Conservation (phyloP, 1,284 basidiomycete species). For the Ceratobasidium sp. region DNA sequence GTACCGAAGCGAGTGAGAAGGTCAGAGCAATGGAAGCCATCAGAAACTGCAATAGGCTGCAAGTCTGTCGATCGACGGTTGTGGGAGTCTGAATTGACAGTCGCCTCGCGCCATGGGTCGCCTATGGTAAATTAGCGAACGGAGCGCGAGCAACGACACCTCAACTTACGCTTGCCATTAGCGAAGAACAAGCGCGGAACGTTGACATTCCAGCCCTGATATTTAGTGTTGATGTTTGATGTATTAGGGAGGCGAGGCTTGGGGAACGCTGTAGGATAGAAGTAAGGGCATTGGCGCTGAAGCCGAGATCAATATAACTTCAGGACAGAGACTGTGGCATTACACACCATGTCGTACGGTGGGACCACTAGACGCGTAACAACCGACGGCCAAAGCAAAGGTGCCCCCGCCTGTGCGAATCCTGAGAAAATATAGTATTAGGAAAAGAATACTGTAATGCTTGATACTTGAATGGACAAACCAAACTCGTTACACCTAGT, state of each 20-base stretch:
- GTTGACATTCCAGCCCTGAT: slow-evolving; percentile 46
- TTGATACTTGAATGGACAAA: slow-evolving; percentile 17
- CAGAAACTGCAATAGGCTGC: slow-evolving; percentile 48
- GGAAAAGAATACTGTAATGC: background rate
- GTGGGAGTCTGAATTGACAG: slow-evolving; percentile 46
- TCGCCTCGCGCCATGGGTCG: slow-evolving; percentile 47
- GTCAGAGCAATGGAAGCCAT: slow-evolving; percentile 49
- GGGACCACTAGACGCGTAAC: slow-evolving; percentile 45
- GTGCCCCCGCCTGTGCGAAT: slow-evolving; percentile 45
- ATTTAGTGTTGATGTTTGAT: slow-evolving; percentile 45
- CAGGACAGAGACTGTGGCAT: background rate
- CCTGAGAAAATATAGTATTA: slow-evolving; percentile 10
- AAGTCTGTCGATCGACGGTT: slow-evolving; percentile 43
- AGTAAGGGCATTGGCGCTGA: slow-evolving; percentile 47
- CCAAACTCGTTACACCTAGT: slow-evolving; percentile 47
- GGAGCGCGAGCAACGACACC: background rate
- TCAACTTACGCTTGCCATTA: slow-evolving; percentile 48
- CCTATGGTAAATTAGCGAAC: slow-evolving; percentile 9
- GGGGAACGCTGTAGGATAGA: slow-evolving; percentile 47
- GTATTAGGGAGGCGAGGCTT: slow-evolving; percentile 38
- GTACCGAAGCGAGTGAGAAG: slow-evolving; percentile 42
- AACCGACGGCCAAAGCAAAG: slow-evolving; percentile 44
- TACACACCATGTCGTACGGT: slow-evolving; percentile 43
- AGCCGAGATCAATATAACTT: background rate
- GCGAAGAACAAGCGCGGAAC: slow-evolving; percentile 47